Base-by-base conservation (phyloP, 2,329 filamentous ascomycete species). In the Chaetomium sp. region DNA sequence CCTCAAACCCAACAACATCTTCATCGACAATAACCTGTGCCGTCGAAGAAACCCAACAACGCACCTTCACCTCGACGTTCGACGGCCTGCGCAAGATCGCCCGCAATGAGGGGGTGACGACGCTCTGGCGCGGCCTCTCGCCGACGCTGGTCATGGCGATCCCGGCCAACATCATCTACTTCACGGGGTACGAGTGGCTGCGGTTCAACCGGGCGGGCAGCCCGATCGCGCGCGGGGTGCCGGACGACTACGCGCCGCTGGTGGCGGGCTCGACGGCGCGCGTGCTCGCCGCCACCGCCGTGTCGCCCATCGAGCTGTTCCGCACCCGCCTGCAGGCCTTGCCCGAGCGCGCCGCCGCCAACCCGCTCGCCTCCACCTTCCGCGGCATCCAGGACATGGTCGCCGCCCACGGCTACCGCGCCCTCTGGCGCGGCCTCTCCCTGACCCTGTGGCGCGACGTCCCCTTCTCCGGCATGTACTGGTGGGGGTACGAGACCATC, bases 131-230 rank as follows among this genome's bases (percentile, higher is more conserved):
- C 67, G 95, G 95, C 0, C 81, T 99, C 5, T 96, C 91, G n/a
- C 94, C 95, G 0, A 99, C 95, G 0, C 80, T 99, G 25, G 85
- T 93, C 69, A 99, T 99, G 95, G 89, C 93, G 0, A 85, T 99
- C 6, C 95, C 95, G 0, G 92, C 89, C 29, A 99, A 99, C 75
- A 95, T 99, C 70, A 98, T 99, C 70, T 99, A 99, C 78, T 97
- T 98, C 73, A 96, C 95, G 13, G 95, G 95, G 47, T 99, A 99
- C 77, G 95, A 99, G 74, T 97, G 93, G 90, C 77, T 99, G 65
- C 88, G 95, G 42, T 90, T 85, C 69, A 90, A 91, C 72, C 80
- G 82, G 1, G 80, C 79, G 50, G 96, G 91, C 70, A 96, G 91
- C 70, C 93, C 93, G 0, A 85, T 98, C 67, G 84, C 83, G 42